phyloP scores from a whole-genome alignment of 768 basidiomycete species.

The Suillus subluteus region DNA sequence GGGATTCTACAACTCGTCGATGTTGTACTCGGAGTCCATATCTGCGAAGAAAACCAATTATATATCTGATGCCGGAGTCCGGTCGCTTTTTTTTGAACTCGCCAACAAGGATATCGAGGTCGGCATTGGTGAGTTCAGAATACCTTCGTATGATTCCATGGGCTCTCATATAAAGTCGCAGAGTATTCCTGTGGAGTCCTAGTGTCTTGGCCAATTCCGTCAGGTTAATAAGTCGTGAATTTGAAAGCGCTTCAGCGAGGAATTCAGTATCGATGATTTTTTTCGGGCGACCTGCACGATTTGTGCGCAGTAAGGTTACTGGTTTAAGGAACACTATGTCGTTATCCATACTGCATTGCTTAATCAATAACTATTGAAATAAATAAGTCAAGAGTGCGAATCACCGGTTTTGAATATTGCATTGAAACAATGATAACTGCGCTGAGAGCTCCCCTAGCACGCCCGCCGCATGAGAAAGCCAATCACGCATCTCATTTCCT shows the following conservation, averaged over 20 bases:
- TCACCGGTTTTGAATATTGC: neutral
- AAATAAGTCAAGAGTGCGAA: neutral
- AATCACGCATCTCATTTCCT: neutral
- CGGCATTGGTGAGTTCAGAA: neutral
- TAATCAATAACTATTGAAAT: neutral
- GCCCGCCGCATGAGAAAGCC: neutral
- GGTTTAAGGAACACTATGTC: neutral
- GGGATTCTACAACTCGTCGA: neutral
- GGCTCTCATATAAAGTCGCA: neutral
- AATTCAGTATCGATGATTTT: neutral
- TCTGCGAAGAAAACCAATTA: neutral
- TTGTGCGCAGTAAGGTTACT: neutral
- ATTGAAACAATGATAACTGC: neutral
- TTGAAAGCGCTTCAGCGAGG: neutral
- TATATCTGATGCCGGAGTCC: neutral
- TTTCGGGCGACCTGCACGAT: neutral
- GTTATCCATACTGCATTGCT: neutral
- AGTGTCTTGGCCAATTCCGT: neutral
- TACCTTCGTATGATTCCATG: neutral
- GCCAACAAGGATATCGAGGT: neutral
- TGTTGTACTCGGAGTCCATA: neutral
- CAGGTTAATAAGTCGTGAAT: neutral
- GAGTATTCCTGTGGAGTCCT: neutral
- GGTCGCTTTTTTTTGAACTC: constrained; percentile 2
- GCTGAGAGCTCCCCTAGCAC: neutral